These are phyloP conservation scores for Capsicum pubescens DNA, from an alignment of 257 asterid species.

Conservation along the genomic window DNA sequence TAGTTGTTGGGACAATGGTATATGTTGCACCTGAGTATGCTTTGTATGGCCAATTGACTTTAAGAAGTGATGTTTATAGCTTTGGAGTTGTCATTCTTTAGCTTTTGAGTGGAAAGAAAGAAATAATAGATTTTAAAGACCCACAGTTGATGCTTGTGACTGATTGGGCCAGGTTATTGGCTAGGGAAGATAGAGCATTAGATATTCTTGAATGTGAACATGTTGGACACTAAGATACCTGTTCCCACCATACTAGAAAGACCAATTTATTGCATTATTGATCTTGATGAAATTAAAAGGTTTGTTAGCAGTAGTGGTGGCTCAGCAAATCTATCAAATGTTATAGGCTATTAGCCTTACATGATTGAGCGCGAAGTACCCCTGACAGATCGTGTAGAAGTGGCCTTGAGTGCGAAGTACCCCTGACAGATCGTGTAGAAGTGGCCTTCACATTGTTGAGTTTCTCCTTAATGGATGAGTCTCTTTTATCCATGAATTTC, in stretches of 20 bases:
- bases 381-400: conserved; percentile 38
- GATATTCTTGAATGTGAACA: conserved; percentile 81
- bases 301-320: conserved; percentile 62
- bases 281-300: conserved; percentile 66
- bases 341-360: conserved; percentile 55
- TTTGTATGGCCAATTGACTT: conserved; percentile 84
- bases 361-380: too few relatives aligned
- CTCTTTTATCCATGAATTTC: conserved; percentile 90
- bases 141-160: conserved; percentile 63
- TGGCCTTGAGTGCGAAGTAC: conserved; percentile 50
- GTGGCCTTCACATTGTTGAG: conserved; percentile 86
- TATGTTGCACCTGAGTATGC: too few relatives aligned
- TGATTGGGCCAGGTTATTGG: conserved; percentile 92
- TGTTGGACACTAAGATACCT: too few relatives aligned
- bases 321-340: conserved; percentile 66
- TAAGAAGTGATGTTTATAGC: conserved; percentile 88
- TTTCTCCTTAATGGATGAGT: conserved; percentile 73
- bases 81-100: conserved; percentile 84
- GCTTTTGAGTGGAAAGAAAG: conserved; percentile 82
- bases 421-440: conserved; percentile 31
- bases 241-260: too few relatives aligned
- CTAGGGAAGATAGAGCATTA: conserved; percentile 59
- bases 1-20: conserved; percentile 80
- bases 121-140: conserved; percentile 51
- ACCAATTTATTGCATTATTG: conserved; percentile 70